Percentiles rank a stretch among this genome's conserved stretches.
Evolutionary conservation across 2,329 filamentous ascomycete species (phyloP).

Genomic region (Cladosporium sp.): DNA sequence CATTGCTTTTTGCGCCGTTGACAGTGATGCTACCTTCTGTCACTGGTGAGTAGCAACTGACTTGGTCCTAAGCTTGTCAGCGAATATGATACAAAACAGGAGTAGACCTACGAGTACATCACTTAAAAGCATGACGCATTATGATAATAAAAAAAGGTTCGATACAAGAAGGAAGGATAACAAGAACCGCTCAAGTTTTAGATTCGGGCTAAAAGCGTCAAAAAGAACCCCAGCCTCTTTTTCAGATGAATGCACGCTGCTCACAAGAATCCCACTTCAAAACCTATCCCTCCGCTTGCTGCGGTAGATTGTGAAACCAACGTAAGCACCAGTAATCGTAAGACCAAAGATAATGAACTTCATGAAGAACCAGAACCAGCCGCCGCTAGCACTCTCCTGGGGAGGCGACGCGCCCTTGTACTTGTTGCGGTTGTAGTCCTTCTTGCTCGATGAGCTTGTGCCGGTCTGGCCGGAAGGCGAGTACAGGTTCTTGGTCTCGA

Average conservation of each 20-base stretch:
- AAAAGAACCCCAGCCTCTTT: not conserved
- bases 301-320: constrained; percentile 82
- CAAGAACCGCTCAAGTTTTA: constrained; percentile 5
- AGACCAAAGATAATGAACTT: constrained; percentile 78
- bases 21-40: not conserved
- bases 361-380: constrained; percentile 72
- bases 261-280: constrained; percentile 29
- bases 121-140: not conserved
- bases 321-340: constrained; percentile 72
- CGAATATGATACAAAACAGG: not conserved
- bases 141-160: not conserved
- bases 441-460: constrained; percentile 31
- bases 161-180: not conserved
- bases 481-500: constrained; percentile 88
- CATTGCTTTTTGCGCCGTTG: not conserved
- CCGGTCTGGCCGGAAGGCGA: constrained; percentile 50
- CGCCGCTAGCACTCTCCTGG: constrained; percentile 54
- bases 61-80: not conserved
- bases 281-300: constrained; percentile 53
- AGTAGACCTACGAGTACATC: not conserved
- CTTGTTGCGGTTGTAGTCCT: constrained; percentile 47
- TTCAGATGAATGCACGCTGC: constrained; percentile 2
- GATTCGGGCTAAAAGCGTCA: not conserved
- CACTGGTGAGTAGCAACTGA: not conserved
- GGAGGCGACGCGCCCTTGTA: constrained; percentile 40